Percentiles rank a stretch among this genome's conserved stretches.
These are phyloP conservation scores for Cystoisospora suis DNA, from an alignment of 169 alveolate species.

Conservation along the genomic window DNA sequence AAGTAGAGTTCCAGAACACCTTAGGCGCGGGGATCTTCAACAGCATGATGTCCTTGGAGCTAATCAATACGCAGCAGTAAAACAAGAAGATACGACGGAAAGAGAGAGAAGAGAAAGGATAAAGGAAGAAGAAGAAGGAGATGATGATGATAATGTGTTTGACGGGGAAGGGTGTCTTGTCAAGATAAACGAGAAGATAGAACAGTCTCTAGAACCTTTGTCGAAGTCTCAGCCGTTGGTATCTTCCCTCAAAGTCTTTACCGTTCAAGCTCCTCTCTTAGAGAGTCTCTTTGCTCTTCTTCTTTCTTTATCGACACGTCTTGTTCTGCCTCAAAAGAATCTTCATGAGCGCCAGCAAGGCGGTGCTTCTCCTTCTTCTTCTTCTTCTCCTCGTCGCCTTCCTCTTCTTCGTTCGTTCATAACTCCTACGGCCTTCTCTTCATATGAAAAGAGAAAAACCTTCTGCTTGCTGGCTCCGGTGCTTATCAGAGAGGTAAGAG, in stretches of 20 bases:
- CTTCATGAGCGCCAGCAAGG: background rate
- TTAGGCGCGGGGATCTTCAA: too few relatives aligned
- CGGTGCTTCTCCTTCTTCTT: background rate
- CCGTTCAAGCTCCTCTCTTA: background rate
- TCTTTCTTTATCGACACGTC: too few relatives aligned
- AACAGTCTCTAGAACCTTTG: background rate
- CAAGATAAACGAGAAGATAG: background rate
- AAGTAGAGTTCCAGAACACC: too few relatives aligned
- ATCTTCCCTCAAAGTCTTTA: background rate
- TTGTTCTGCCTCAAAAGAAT: too few relatives aligned
- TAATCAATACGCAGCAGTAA: too few relatives aligned
- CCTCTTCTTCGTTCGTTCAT: background rate
- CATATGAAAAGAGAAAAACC: too few relatives aligned
- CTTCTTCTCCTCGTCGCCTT: background rate
- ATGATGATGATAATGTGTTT: background rate
- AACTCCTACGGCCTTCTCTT: background rate
- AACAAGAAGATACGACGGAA: background rate
- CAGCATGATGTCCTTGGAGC: too few relatives aligned
- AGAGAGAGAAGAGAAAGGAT: background rate
- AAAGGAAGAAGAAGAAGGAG: background rate
- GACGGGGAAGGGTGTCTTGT: background rate
- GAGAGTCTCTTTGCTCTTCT: background rate
- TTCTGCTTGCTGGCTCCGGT: too few relatives aligned
- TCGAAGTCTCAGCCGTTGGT: background rate
- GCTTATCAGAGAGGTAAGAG: too few relatives aligned